Conservation (phyloP, 768 basidiomycete species). For the Kondoa malvinella region DNA sequence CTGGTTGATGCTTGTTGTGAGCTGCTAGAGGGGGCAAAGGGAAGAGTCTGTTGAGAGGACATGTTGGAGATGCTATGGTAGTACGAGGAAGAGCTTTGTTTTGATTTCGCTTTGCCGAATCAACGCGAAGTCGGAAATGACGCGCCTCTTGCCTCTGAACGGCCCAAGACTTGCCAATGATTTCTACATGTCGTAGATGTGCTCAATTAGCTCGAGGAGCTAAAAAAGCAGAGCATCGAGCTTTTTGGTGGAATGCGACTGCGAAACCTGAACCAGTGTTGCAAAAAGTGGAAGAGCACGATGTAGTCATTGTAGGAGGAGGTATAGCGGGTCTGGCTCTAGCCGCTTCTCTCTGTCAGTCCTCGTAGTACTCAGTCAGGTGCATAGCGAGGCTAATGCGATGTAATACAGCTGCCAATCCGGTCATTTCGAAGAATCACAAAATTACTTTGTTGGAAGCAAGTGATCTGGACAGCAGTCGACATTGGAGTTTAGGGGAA, state of each 20-base stretch:
- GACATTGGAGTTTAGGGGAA: conserved; percentile 16
- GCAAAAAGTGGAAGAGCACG: conserved; percentile 37
- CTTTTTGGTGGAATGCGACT: neutral
- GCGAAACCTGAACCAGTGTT: neutral
- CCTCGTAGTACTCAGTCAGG: neutral
- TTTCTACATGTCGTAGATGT: neutral
- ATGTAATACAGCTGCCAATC: neutral
- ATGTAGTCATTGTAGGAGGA: conserved; percentile 86
- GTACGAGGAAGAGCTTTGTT: no score
- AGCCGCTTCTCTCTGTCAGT: conserved; percentile 65
- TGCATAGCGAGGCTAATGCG: conserved; percentile 5
- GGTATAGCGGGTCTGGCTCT: conserved; percentile 82
- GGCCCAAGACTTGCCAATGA: no score
- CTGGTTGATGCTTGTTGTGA: no score
- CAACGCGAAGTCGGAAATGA: no score
- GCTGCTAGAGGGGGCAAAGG: no score
- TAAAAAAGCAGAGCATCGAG: neutral
- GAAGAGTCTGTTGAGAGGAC: no score
- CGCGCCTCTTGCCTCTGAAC: no score
- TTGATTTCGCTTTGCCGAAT: no score
- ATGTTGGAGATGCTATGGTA: no score
- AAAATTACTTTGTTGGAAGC: conserved; percentile 17
- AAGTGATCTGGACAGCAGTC: conserved; percentile 13
- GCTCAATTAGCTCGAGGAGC: neutral
- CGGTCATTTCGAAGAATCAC: neutral